These are phyloP conservation scores for Cutaneotrichosporon sp. DNA, from an alignment of 1,284 basidiomycete species.

Conservation along the genomic window DNA sequence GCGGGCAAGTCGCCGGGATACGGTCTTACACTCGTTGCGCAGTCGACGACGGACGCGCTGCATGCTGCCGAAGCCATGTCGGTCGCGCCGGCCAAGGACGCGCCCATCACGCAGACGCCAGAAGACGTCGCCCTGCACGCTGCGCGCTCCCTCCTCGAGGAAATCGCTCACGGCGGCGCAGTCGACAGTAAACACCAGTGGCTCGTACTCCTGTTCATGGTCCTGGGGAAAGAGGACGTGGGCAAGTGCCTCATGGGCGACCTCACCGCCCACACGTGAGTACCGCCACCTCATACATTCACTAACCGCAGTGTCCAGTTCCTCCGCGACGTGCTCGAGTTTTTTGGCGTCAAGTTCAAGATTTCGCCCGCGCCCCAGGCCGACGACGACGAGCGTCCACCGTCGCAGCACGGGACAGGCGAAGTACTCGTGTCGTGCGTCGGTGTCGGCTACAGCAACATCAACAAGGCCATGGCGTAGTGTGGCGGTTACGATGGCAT, in stretches of 20 bases:
- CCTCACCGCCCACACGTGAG: constrained; percentile 74
- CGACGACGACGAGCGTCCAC: constrained; percentile 7
- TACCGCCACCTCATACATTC: constrained; percentile 24
- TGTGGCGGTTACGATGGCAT: neutral
- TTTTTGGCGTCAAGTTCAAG: constrained; percentile 66
- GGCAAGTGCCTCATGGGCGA: constrained; percentile 79
- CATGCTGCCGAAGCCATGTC: constrained; percentile 83
- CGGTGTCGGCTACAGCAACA: constrained; percentile 51
- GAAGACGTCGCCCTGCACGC: constrained; percentile 86
- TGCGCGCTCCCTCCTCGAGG: constrained; percentile 67
- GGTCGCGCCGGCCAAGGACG: constrained; percentile 45
- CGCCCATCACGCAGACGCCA: constrained; percentile 53
- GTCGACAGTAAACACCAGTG: constrained; percentile 85
- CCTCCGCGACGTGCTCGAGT: constrained; percentile 71
- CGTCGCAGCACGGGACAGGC: constrained; percentile 14
- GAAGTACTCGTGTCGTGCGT: constrained; percentile 49
- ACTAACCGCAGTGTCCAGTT: constrained; percentile 70
- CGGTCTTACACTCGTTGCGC: constrained; percentile 81
- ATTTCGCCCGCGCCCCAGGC: constrained; percentile 36
- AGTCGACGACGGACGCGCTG: constrained; percentile 84
- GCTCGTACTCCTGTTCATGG: constrained; percentile 85
- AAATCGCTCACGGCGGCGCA: constrained; percentile 79
- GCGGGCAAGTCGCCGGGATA: constrained; percentile 96
- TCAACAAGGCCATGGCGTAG: constrained; percentile 50
- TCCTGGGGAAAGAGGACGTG: constrained; percentile 91